These are phyloP conservation scores for Trifolium repens DNA, from an alignment of 306 rosid species.

Conservation along the genomic window DNA sequence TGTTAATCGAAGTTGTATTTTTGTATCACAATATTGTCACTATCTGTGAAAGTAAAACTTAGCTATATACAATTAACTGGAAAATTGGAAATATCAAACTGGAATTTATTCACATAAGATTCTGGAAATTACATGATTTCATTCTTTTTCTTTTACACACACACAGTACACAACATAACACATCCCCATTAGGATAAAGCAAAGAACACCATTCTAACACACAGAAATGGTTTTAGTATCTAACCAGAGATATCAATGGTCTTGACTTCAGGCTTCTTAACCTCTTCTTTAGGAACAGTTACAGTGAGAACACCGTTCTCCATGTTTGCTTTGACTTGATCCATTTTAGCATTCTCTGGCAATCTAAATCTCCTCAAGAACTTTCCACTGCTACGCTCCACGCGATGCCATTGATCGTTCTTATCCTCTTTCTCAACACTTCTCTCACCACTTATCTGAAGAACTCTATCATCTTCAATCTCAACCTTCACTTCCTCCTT, in stretches of 20 bases:
- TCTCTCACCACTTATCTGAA: conserved; percentile 49
- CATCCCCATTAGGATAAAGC: background rate
- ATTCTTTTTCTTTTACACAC: background rate
- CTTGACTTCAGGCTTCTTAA: conserved; percentile 38
- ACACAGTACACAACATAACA: background rate
- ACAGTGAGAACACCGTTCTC: conserved; percentile 52
- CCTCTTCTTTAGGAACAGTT: conserved; percentile 43
- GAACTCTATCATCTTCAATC: conserved; percentile 41
- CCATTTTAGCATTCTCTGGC: conserved; percentile 41
- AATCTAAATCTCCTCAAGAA: conserved; percentile 49
- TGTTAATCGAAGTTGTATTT: background rate
- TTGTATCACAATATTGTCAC: no score
- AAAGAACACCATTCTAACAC: background rate
- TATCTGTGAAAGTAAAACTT: no score
- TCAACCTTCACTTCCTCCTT: conserved; percentile 51
- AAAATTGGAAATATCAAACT: no score
- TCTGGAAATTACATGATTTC: background rate
- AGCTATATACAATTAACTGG: no score
- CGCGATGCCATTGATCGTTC: conserved; percentile 44
- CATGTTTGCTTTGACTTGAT: conserved; percentile 45
- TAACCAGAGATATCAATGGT: conserved; percentile 43
- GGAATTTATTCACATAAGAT: background rate
- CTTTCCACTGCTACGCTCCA: conserved; percentile 51
- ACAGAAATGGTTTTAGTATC: background rate
- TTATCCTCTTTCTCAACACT: conserved; percentile 40